Base-by-base conservation (phyloP, 2,329 filamentous ascomycete genomes). In the Diaporthe caulivora region DNA sequence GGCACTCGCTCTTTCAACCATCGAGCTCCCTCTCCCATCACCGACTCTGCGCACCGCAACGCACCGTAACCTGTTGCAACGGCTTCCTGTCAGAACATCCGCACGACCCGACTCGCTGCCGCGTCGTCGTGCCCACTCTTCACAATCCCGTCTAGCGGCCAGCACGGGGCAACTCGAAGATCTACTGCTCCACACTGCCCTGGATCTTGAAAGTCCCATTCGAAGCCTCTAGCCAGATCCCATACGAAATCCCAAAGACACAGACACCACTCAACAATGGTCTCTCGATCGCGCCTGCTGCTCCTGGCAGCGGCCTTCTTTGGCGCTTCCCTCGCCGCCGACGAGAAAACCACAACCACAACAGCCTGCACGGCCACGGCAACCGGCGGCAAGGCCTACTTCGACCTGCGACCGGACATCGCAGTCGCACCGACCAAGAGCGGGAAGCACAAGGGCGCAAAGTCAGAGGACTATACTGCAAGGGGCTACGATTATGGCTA, bases 401-500 rank as follows among this genome's bases (percentile, higher is more conserved):
- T 88, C 80, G 89, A 91, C 76, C 82, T 91, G 67, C 85, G 89
- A 34, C 86, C 87, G 3, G 89, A 90, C 77, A 87, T 83, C 47
- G 89, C 88, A 40, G 79, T 86, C 37, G 78, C 80, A 21, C 80
- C 83, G 6, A 81, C 84, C 29, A 84, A 87, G 58, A 85, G 83
- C 8, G 79, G 80, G 40, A 87, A 87, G 77, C 82, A 84, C 75
- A 85, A 84, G 75, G 83, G 83, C 18, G 81, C 80, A 37, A 82
- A 83, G 15, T 82, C 83, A 13, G 83, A 84, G 42, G 89, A 91
- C 79, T 91, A 91, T 81, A 87, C 90, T 76, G 91, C 92, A 10
- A 89, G 89, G 74, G 94, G 94, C 44, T 93, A 91, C 81, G 94
- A 96, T 82, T 94, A 95, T 77, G 91, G 90, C 76, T 90, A 91